Base-by-base conservation (phyloP, 2,329 filamentous ascomycete genomes). In the Colletotrichum orchidophilum region DNA sequence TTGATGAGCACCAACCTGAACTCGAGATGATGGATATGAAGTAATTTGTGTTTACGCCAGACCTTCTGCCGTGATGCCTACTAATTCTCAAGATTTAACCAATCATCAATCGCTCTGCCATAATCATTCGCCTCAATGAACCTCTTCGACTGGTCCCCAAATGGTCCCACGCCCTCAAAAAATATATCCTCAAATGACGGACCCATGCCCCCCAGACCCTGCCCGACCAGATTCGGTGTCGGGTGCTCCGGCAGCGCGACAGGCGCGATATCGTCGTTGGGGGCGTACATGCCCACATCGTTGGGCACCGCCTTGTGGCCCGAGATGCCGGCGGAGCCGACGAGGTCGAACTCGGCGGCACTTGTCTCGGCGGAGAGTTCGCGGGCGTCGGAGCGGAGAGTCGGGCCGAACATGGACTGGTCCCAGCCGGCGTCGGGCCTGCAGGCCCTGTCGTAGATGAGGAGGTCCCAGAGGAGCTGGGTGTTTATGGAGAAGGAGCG, bases 261-360 rank as follows among this genome's bases (percentile, higher is more conserved):
- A 2, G 63, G 57, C 1, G 69, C 50, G 1, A 39, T 58, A 3
- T 73, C 72, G 5, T 78, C 76, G 26, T 80, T 76, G 1, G 81
- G 81, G 1, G 81, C 79, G 58, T 81, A 82, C 0, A 76, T 78
- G 0, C 79, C 78, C 18, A 76, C 76, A 21, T 82, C 77, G 26
- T 77, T 74, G 0, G 78, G 77, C n/a, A 81, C 80, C 1, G 80
- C 76, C 57, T 80, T 81, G 73, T 83, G 81, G 0, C 79, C 80
- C 3, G 79, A 80, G 6, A 83, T 81, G 2, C 81, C 80, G 11
- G 78, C 79, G 0, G 80, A 82, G 8, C 81, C 81, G 33, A 83
- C 78, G 3, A 83, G 75, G 24, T 79, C 75, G 31, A 80, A 81
- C 35, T 81, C 80, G 1, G 76, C 78, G 6, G 77, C 78, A 0